A percentile compares a stretch with the other conserved stretches of the same genome.
Evolutionary conservation across 257 asterid species (phyloP).

Genomic region (Solanum tarijense): DNA sequence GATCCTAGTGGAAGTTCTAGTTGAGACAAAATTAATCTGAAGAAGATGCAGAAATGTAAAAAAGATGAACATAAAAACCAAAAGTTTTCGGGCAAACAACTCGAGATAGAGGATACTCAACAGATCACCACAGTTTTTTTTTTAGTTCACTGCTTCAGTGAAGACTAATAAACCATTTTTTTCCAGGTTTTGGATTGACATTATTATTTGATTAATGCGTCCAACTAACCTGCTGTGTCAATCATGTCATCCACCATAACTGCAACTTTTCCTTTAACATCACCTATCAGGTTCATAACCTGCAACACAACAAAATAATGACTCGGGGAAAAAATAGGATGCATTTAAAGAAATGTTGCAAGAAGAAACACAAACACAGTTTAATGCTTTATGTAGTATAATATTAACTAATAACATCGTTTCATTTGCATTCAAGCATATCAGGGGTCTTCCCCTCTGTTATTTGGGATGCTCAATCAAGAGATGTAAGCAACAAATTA

Average conservation of each 20-base stretch:
- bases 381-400: background rate
- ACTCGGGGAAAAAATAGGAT: background rate
- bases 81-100: background rate
- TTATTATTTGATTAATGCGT: background rate
- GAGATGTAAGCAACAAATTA: background rate
- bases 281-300: conserved; percentile 96
- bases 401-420: background rate
- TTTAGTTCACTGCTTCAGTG: background rate
- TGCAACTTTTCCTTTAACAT: conserved; percentile 89
- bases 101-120: background rate
- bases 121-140: background rate
- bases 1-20: background rate
- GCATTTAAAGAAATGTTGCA: background rate
- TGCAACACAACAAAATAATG: conserved; percentile 11
- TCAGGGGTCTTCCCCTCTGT: background rate
- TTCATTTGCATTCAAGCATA: background rate
- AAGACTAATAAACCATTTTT: background rate
- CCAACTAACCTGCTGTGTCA: conserved; percentile 80
- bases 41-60: background rate
- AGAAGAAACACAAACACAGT: background rate
- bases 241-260: conserved; percentile 98
- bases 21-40: background rate
- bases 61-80: background rate
- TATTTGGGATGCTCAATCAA: background rate
- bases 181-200: background rate